Percentiles rank a stretch among this genome's conserved stretches.
phyloP scores from a whole-genome alignment of 768 basidiomycete species.

The Leccinellum rugosiceps region DNA sequence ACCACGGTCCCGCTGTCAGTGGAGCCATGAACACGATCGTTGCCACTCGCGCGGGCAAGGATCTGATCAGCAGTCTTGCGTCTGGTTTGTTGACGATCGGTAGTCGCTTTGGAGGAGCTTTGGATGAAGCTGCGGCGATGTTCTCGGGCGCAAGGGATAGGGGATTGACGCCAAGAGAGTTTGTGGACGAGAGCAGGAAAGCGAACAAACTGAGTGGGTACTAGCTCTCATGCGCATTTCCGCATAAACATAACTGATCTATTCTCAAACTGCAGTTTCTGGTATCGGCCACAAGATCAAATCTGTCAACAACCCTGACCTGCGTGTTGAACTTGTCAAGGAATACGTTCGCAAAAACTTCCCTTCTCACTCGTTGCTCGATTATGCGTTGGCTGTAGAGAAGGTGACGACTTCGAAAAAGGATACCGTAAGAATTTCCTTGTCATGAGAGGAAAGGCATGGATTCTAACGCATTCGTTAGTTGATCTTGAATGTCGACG shows the following conservation, averaged over 20 bases:
- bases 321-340: constrained; percentile 91
- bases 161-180: constrained; percentile 95
- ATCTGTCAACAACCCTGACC: constrained; percentile 93
- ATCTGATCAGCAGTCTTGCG: constrained; percentile 92
- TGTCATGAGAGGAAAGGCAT: neutral
- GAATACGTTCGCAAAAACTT: constrained; percentile 95
- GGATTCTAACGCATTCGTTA: constrained; percentile 22
- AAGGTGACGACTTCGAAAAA: constrained; percentile 98
- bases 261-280: constrained; percentile 62
- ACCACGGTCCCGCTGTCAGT: constrained; percentile 97
- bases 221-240: neutral
- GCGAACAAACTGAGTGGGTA: constrained; percentile 89
- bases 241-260: constrained; percentile 4
- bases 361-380: constrained; percentile 89
- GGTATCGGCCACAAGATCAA: constrained; percentile 99
- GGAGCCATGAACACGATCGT: constrained; percentile 99
- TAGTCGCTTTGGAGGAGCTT: constrained; percentile 96
- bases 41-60: constrained; percentile 98
- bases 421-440: constrained; percentile 60
- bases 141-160: constrained; percentile 90
- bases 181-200: constrained; percentile 91
- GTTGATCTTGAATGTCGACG: constrained; percentile 96
- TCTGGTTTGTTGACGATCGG: constrained; percentile 98
- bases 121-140: constrained; percentile 96
- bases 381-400: constrained; percentile 96